Evolutionary conservation across 768 basidiomycete genomes (phyloP).

Genomic region (Brasilioporus rufonigricans): DNA sequence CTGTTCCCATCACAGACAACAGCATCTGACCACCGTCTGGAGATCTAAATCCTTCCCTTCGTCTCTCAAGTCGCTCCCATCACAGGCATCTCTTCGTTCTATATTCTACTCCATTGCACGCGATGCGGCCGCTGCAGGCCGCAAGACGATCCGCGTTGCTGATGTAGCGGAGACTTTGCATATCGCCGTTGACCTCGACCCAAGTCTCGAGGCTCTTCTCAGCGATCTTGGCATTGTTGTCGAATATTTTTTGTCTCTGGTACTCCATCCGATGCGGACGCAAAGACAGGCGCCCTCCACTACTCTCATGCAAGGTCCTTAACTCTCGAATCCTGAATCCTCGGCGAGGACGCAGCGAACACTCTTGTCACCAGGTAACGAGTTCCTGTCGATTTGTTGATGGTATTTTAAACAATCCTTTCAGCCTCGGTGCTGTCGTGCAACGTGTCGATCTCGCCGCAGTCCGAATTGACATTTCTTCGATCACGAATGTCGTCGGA

Average conservation of each 20-base stretch:
- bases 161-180: slow-evolving; percentile 22
- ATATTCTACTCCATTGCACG: slow-evolving; percentile 17
- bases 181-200: slow-evolving; percentile 18
- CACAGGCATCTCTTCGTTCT: slow-evolving; percentile 8
- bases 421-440: slow-evolving; percentile 10
- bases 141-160: slow-evolving; percentile 24
- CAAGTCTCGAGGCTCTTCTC: slow-evolving; percentile 15
- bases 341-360: slow-evolving; percentile 3
- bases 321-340: slow-evolving; percentile 20
- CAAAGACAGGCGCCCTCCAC: slow-evolving; percentile 15
- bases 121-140: slow-evolving; percentile 17
- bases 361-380: slow-evolving; percentile 13
- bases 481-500: slow-evolving; percentile 26
- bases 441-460: slow-evolving; percentile 21
- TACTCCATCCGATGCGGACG: slow-evolving; percentile 21
- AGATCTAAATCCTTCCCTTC: slow-evolving; percentile 30
- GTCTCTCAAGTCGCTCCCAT: slow-evolving; percentile 5
- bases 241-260: slow-evolving; percentile 19
- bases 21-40: slow-evolving; percentile 31
- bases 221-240: slow-evolving; percentile 13
- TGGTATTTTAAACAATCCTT: not conserved
- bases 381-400: accelerated
- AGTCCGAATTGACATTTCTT: slow-evolving; percentile 18
- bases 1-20: slow-evolving; percentile 23
- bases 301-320: slow-evolving; percentile 15